Base-by-base conservation (phyloP, 371 early-diverging fungal species). In the Batrachochytrium dendrobatidis region DNA sequence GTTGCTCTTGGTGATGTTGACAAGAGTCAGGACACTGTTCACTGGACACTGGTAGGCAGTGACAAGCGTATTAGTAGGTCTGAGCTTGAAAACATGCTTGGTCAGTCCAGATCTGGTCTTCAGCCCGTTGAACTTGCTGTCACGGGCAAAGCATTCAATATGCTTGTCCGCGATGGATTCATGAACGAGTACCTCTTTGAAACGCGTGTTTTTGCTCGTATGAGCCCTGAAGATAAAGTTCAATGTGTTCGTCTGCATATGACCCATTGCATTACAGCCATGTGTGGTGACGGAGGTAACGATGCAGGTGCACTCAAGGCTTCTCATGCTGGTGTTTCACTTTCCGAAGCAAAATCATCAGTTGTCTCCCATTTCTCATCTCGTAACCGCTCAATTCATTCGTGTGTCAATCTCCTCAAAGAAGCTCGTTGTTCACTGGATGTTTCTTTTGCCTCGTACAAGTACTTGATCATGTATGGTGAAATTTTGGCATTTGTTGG, bases 221-320 rank as follows among this genome's bases (percentile, higher is more conserved):
- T 73, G 71, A 58, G 60, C 18, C 76, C 73, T 10, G 61, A 61
- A 17, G 71, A 71, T 56, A 76, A 76, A 58, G 70, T 70, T 29
- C 63, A 63, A 44, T 84, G 85, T 55, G 86, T 89, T 0, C 73
- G 82, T 25, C 64, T 84, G n/a, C 77, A 82, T 67, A 87, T 86
- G 86, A 75, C 79, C 32, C 83, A 81, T 35, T 67, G 70, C 3
- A 79, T 89, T 43, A 88, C 89, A 25, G 91, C 84, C 43, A 90
- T 92, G 90, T 89, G 90, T 69, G 97, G 97, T 59, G 97, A 96
- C 70, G 97, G 95, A 56, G 93, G 88, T 24, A 96, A 96, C 72
- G 97, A 96, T 72, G 88, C 90, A 62, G 95, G 91, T 46, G 97
- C 97, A 17, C 73, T 96, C 46, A 85, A 88, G 44, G 88, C 86